phyloP scores from a whole-genome alignment of 768 basidiomycete species.

The Russula dissimulans region DNA sequence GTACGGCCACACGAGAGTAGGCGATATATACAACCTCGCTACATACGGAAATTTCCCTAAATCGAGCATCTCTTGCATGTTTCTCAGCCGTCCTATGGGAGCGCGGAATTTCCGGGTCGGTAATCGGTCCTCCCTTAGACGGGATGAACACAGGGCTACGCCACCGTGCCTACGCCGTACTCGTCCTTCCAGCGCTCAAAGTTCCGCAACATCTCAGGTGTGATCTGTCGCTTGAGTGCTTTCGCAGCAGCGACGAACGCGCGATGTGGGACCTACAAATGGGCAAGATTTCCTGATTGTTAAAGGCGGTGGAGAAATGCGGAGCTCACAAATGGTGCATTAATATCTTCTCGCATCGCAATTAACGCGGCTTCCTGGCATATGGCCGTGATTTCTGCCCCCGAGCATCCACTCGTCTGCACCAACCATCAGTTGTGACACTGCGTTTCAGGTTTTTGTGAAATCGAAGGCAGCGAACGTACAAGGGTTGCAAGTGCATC shows the following conservation, averaged over 20 bases:
- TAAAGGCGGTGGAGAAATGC: not conserved
- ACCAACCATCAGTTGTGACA: not conserved
- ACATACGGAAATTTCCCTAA: not conserved
- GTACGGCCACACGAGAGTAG: not conserved
- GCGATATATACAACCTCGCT: not conserved
- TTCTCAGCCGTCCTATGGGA: not conserved
- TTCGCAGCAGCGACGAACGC: constrained; percentile 71
- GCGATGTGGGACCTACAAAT: constrained; percentile 54
- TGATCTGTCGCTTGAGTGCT: constrained; percentile 73
- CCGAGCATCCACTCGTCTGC: constrained; percentile 92
- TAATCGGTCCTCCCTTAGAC: not conserved
- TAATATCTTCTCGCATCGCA: constrained; percentile 83
- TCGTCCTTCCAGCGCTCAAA: constrained; percentile 62
- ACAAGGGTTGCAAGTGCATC: constrained; percentile 63
- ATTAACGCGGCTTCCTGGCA: constrained; percentile 94
- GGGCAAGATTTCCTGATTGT: not conserved
- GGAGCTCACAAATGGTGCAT: constrained; percentile 58
- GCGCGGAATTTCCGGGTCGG: not conserved
- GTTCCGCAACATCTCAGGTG: constrained; percentile 60
- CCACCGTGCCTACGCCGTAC: not conserved
- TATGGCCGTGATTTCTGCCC: constrained; percentile 84
- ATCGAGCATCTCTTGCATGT: not conserved
- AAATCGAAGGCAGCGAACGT: constrained; percentile 16
- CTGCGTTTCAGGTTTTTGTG: not conserved
- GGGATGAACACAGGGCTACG: not conserved